Conservation (phyloP, 2,329 filamentous ascomycete species). For the Coniochaeta hoffmannii region DNA sequence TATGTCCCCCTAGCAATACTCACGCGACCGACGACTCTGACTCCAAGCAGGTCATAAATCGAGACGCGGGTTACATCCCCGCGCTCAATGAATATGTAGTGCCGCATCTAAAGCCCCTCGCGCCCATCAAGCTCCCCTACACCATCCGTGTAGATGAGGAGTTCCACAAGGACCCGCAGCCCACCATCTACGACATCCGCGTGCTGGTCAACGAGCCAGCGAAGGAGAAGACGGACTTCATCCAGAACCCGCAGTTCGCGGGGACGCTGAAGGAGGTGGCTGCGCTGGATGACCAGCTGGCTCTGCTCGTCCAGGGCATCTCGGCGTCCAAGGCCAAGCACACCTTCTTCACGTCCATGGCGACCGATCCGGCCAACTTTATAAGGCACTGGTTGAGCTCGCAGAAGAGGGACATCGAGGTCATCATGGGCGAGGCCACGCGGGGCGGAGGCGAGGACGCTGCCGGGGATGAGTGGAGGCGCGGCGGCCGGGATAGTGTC, state of each 20-base stretch:
- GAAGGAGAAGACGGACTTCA: conserved; percentile 57
- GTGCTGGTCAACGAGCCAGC: conserved; percentile 81
- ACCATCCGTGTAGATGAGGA: conserved; percentile 88
- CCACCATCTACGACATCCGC: conserved; percentile 85
- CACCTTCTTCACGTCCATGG: conserved; percentile 72
- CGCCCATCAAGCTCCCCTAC: conserved; percentile 78
- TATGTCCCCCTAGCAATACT: conserved; percentile 31
- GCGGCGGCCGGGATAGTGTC: conserved; percentile 45
- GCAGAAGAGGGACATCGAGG: conserved; percentile 84
- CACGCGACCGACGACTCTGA: conserved; percentile 15
- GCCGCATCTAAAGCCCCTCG: conserved; percentile 68
- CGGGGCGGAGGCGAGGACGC: conserved; percentile 51
- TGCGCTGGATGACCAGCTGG: conserved; percentile 75
- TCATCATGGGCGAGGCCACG: conserved; percentile 75
- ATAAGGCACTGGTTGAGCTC: conserved; percentile 82
- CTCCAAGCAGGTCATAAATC: conserved; percentile 56
- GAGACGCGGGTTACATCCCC: conserved; percentile 77
- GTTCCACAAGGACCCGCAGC: conserved; percentile 65
- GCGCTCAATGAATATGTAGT: conserved; percentile 74
- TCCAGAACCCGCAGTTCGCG: conserved; percentile 63
- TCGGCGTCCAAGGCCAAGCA: conserved; percentile 84
- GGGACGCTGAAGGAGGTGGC: conserved; percentile 69
- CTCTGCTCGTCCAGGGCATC: conserved; percentile 74
- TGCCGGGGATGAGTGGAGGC: conserved; percentile 61
- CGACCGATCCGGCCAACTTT: conserved; percentile 76